A percentile compares a stretch with the other conserved stretches of the same genome.
Evolutionary conservation across 805 yeast species (phyloP).

Genomic region (Hanseniaspora mollemarum): DNA sequence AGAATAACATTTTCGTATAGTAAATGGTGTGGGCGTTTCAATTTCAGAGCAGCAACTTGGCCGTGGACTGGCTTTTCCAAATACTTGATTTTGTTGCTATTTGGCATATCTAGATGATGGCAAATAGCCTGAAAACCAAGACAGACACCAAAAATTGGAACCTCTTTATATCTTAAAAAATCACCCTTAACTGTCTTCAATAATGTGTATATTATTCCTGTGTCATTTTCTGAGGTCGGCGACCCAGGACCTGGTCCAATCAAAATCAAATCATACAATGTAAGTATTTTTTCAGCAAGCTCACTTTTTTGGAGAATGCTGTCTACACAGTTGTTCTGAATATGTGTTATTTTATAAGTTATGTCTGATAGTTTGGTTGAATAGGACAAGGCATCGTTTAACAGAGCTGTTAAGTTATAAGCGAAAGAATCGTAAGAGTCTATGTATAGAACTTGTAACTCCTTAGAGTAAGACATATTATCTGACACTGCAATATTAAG

Average conservation of each 20-base stretch:
- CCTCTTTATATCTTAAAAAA: conserved; percentile 12
- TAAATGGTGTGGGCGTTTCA: conserved; percentile 10
- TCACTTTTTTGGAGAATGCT: conserved; percentile 29
- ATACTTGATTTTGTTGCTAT: conserved; percentile 36
- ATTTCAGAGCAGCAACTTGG: conserved; percentile 48
- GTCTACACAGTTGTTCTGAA: conserved; percentile 43
- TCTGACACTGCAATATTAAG: too few relatives aligned
- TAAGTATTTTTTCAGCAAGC: conserved; percentile 28
- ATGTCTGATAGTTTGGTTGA: conserved; percentile 32
- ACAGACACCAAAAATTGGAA: conserved; percentile 84
- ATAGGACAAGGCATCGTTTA: conserved; percentile 38
- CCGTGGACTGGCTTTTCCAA: conserved; percentile 69
- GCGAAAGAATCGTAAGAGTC: conserved; percentile 97
- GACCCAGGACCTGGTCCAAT: conserved; percentile 98
- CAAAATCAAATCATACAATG: conserved; percentile 59
- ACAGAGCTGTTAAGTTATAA: conserved; percentile 46
- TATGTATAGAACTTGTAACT: conserved; percentile 32
- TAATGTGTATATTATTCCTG: conserved; percentile 41
- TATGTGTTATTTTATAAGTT: conserved; percentile 29
- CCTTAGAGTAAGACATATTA: background rate
- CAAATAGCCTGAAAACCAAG: conserved; percentile 84
- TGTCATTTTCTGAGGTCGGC: conserved; percentile 71
- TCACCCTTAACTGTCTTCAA: conserved; percentile 14
- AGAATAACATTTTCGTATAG: background rate
- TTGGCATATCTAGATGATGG: conserved; percentile 38